Evolutionary conservation across 1,284 basidiomycete genomes (phyloP).

Genomic region (Anthracocystis panici-leucophaei): DNA sequence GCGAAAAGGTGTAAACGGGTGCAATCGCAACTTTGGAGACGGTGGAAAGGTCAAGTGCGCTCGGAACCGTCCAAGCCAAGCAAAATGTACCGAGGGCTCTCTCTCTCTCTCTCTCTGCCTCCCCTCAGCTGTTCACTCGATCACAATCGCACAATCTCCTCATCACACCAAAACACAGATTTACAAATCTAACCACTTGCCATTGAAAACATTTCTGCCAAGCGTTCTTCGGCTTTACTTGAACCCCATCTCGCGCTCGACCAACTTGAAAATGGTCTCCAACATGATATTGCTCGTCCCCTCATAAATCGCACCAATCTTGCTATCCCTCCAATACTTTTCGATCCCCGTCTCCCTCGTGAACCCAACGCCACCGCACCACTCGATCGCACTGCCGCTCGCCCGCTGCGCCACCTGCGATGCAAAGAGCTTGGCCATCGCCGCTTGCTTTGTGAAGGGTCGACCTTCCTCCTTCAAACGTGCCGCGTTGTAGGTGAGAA

Average conservation of each 20-base stretch:
- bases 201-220: background rate
- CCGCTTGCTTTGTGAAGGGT: slow-evolving; percentile 90
- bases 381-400: slow-evolving; percentile 90
- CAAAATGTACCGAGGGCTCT: too few species aligned
- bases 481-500: slow-evolving; percentile 97
- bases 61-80: too few species aligned
- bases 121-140: too few species aligned
- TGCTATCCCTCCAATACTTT: slow-evolving; percentile 85
- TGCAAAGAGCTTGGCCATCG: slow-evolving; percentile 89
- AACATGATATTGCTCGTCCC: slow-evolving; percentile 88
- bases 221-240: slow-evolving; percentile 30
- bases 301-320: slow-evolving; percentile 84
- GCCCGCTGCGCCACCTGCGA: slow-evolving; percentile 90
- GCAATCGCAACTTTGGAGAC: too few species aligned
- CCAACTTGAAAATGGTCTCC: slow-evolving; percentile 87
- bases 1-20: too few species aligned
- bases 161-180: too few species aligned
- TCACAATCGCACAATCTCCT: too few species aligned
- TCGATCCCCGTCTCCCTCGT: slow-evolving; percentile 85
- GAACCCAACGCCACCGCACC: slow-evolving; percentile 95
- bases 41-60: too few species aligned
- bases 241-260: slow-evolving; percentile 58
- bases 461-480: slow-evolving; percentile 93
- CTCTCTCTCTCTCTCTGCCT: too few species aligned
- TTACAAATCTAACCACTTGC: too few species aligned